Evolutionary conservation across 441 rosid genomes (phyloP), one percentile per base, ranked within the genome.

Genomic region (Adansonia madagascariensis): DNA sequence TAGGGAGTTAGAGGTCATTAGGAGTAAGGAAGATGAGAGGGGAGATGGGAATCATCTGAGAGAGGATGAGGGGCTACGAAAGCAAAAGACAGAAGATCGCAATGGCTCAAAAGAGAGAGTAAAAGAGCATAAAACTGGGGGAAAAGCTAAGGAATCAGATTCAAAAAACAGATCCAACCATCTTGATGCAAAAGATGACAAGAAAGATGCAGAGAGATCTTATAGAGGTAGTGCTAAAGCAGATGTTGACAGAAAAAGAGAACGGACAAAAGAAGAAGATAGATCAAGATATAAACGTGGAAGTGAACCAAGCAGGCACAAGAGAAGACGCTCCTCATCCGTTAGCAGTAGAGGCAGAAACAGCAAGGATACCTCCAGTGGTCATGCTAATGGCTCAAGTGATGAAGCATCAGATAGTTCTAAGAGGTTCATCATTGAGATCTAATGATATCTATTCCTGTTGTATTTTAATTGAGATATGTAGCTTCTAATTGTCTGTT

Each of bases 371-470:
- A 81, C 65, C 60, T 77, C 78, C 9, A 66, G 62, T 41, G 64
- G 74, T 75, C 87, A 52, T 65, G 76, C 74, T 63, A 82, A 79
- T 80, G 86, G 74, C 80, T 89, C 92, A 22, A 88, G 87, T 71
- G 89, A 91, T 80, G 95, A 88, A 79, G 82, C 86, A 60, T 94
- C 97, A 77, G 88, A 93, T 75, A 91, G 89, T 84, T 90, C 98
- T 71, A 88, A 78, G 83, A 91, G 99, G 99, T 93, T 80, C 43
- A 39, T 52, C 71, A 55, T 56, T 65, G 53, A 75, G 75, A 76
- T 65, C 50, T 74, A 60, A 53, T 62, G 14, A 73, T 5, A 8
- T 80, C 80, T 67, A 69, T 71, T 73, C 57, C 1, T 73, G 41
- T 70, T 82, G 71, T 41, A 18, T 44, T 78, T 63, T 14, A 3